Base-by-base conservation (phyloP, 2,329 filamentous ascomycete genomes). In the Ascochyta viciae-villosae region DNA sequence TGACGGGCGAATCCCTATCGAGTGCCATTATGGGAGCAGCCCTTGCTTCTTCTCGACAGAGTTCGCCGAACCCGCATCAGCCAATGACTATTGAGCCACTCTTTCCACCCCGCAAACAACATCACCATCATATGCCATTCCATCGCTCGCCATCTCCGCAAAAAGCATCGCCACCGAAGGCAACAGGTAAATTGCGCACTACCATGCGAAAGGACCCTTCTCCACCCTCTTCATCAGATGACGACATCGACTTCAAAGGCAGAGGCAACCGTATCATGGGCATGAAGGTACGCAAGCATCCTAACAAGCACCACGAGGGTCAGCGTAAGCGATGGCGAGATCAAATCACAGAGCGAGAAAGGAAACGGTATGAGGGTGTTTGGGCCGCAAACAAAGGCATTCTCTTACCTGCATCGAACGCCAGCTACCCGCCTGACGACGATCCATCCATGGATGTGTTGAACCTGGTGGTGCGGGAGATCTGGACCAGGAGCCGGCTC, bases 311-410 rank as follows among this genome's bases (percentile, higher is more conserved):
- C 67, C 87, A 91, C 65, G 90, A 94, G 71, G 90, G 89, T 0
- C 83, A 89, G 4, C 84, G 90, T 16, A 88, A 86, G 67, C 85
- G 89, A 6, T 95, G 91, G 91, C 84, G 89, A 38, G 90, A 93
- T 63, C 82, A 86, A 58, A 85, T 95, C 38, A 90, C 88, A 0
- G 83, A 85, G 43, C 80, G 85, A 5, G 90, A 95, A 69, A 81
- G 89, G n/a, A 90, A 89, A 68, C 83, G 91, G 1, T 95, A 95
- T 73, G 91, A 94, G 73, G 91, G 89, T 2, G 84, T 95, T 1
- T 95, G 90, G 90, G 91, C 91, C 1, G 91, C 89, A 38, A 95
- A 95, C 66, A 85, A 87, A 44, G 90, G 90, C 0, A 55, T 86
- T 0, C 64, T 74, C 42, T 68, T 74, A 24, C 59, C 72, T 10